Base-by-base conservation (phyloP, 2,329 filamentous ascomycete genomes). In the Lithohypha guttulata region DNA sequence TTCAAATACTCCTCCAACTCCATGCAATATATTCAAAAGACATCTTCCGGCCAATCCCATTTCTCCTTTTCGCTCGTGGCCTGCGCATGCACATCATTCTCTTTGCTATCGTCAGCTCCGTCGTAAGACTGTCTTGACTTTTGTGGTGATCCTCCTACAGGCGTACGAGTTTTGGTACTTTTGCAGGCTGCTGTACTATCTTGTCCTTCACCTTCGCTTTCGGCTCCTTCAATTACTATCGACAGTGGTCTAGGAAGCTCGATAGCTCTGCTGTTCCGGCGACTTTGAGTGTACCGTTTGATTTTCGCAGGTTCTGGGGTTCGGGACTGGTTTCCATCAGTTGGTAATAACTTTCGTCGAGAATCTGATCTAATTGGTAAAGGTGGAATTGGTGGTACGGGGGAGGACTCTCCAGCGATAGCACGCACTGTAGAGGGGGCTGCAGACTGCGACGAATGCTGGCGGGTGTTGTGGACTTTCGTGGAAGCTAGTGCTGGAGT, bases 41-140 rank as follows among this genome's bases (percentile, higher is more conserved):
- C 44, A 43, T 52, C 50, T 6, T 50, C 48, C 3, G 50, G 50
- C 50, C 50, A 52, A 36, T 52, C 41, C 48, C 48, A 52, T 23
- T 43, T 39, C 22, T 47, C 46, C 6, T 17, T 18, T 9, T n/a
- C 17, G 18, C 13, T 11, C 23, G 10, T 21, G 11, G 18, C 4
- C 17, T 13, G 22, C 17, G 26, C 26, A 11, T 11, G 3, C 15
- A 29, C 13, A 2, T 17, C 22, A n/a, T 15, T 9, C 30, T 38
- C 34, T 40, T 41, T 6, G 42, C 11, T 13, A 33, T 33, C 17
- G 27, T 34, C 18, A 43, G 13, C 27, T 43, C 42, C 20, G 42
- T 29, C 6, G 40, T 37, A 18, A 25, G 23, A 15, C 36, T 40
- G 19, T 35, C 39, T 25, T 34, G 28, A n/a, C 37, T 13, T 45